Base-by-base conservation (phyloP, 1,139 yeast species). In the Kluyveromyces sp. region DNA sequence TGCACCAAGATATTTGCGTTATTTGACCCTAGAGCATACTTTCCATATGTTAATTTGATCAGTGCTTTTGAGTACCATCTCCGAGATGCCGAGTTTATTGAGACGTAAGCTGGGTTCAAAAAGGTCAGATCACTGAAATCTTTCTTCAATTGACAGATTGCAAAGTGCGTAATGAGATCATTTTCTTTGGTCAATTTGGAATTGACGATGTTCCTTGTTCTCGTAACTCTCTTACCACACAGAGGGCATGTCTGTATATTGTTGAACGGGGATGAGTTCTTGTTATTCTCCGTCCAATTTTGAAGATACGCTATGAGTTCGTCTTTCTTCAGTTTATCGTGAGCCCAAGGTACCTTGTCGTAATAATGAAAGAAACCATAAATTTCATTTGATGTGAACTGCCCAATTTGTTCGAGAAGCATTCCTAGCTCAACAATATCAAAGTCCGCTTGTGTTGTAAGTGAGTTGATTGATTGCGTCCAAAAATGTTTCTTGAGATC, bases 1-100 rank as follows among this genome's bases (percentile, higher is more conserved):
- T 92, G 97, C 2, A 92, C 97, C 43, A 92, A 69, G 34, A 92
- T 92, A 58, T 89, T 89, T 12, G 97, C 98, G 39, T 94, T 86
- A 58, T 89, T 86, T 32, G 88, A 83, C 1, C 98, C 98, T 26
- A 89, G 66, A 40, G 81, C 78, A 60, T 88, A 84, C 53, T 83
- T 83, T 0, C 98, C 98, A 59, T 87, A 88, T 0, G 94, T 85
- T 39, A 92, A 68, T 58, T 87, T 89, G 44, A 88, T 83, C 47
- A 88, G 69, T 2, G 84, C 75, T 56, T 84, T 87, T 4, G 89
- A 75, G 54, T 84, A 86, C 97, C 97, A 88, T 50, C 92, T 77
- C 53, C 85, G 80, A 3, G 92, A 77, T 0, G 97, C 97, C 52
- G 83, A 78, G 45, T 78, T 82, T 0, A 94, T 77, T 0, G 96